Conservation (phyloP, 345 rosid genomes). For the Citrus cavaleriei region DNA sequence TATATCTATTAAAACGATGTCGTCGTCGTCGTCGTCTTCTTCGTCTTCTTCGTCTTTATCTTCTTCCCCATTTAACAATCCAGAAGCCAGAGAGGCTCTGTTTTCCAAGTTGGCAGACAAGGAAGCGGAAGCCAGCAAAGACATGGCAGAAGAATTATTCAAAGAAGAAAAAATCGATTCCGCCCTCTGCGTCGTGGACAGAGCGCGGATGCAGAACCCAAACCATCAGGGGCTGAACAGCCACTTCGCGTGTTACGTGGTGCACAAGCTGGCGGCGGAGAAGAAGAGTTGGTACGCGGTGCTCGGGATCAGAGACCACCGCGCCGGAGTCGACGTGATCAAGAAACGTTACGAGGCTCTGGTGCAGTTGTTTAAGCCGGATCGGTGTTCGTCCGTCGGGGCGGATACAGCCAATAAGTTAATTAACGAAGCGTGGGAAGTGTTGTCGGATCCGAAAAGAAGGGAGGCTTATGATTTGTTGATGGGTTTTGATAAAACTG, state of each 20-base stretch:
- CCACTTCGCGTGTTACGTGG: background rate
- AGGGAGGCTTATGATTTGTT: background rate
- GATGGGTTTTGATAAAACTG: background rate
- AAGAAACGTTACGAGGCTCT: background rate
- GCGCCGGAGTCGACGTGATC: background rate
- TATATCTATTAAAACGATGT: background rate
- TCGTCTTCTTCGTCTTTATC: too few species aligned
- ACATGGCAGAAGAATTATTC: background rate
- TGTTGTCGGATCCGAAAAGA: background rate
- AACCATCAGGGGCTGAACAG: background rate
- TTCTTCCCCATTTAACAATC: background rate
- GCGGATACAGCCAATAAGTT: background rate
- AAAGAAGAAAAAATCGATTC: background rate
- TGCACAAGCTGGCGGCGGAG: background rate
- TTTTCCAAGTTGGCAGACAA: background rate
- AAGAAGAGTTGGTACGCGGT: background rate
- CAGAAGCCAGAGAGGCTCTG: background rate
- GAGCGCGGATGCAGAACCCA: background rate
- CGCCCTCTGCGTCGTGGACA: background rate
- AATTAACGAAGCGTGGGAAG: background rate
- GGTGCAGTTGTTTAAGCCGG: background rate
- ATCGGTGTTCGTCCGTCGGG: background rate
- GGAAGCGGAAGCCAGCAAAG: background rate
- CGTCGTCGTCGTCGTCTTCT: background rate
- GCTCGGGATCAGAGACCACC: background rate